These are phyloP conservation scores for Paramyrothecium sp. DNA, from an alignment of 2,329 filamentous ascomycete species.

Conservation along the genomic window DNA sequence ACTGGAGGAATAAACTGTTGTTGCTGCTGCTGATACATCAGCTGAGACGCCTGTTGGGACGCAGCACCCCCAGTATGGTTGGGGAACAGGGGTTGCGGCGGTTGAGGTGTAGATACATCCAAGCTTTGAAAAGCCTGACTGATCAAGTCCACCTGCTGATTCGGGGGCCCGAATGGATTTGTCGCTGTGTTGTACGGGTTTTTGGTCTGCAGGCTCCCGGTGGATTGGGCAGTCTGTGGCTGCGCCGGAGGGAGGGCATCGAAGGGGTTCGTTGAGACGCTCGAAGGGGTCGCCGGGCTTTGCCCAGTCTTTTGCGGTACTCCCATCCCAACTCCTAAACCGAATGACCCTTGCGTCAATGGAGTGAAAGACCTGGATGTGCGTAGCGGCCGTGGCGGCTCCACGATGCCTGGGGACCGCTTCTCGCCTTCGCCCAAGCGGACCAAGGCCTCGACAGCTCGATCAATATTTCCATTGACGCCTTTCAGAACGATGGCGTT, in stretches of 20 bases:
- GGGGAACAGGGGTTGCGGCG: constrained; percentile 59
- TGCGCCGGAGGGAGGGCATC: constrained; percentile 55
- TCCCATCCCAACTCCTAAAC: constrained; percentile 29
- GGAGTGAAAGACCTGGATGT: constrained; percentile 54
- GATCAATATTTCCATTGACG: constrained; percentile 81
- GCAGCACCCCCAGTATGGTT: constrained; percentile 68
- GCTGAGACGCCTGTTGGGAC: constrained; percentile 37
- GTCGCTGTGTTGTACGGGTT: constrained; percentile 53
- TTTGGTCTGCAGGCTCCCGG: constrained; percentile 57
- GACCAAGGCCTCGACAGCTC: constrained; percentile 80
- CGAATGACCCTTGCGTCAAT: constrained; percentile 35
- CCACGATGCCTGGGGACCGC: constrained; percentile 30
- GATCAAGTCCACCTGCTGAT: constrained; percentile 40
- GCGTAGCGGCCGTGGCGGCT: constrained; percentile 43
- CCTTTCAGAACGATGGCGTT: constrained; percentile 81
- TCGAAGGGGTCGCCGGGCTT: constrained; percentile 37
- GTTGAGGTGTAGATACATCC: constrained; percentile 58
- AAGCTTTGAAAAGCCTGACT: constrained; percentile 75
- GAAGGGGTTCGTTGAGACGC: constrained; percentile 65
- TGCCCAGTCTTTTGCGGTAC: constrained; percentile 24
- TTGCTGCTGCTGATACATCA: constrained; percentile 43
- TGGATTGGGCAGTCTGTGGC: constrained; percentile 65
- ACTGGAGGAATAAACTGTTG: constrained; percentile 42
- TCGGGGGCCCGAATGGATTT: constrained; percentile 67
- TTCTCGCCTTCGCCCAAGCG: constrained; percentile 72